These are phyloP conservation scores for Gracilaria vermiculophylla DNA, from an alignment of 23 red algal genomes.

Conservation along the genomic window DNA sequence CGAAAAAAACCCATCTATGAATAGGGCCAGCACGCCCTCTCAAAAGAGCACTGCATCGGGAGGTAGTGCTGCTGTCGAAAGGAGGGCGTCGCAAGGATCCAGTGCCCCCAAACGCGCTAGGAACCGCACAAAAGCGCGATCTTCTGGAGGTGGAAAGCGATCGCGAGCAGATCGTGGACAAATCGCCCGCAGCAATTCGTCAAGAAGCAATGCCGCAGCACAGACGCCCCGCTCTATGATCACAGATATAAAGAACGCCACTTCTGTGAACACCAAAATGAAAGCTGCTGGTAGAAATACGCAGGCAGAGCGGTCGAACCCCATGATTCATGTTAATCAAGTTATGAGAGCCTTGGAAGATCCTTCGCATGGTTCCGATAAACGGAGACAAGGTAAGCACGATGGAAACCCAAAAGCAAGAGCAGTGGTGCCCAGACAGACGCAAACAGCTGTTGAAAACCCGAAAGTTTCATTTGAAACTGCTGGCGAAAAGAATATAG, in stretches of 20 bases:
- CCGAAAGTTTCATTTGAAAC: conserved; percentile 28
- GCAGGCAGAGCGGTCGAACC: background rate
- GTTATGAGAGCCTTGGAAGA: background rate
- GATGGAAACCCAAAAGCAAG: background rate
- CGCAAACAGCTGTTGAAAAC: background rate
- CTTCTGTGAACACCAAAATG: background rate
- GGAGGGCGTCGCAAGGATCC: conserved; percentile 6
- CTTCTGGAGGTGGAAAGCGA: conserved; percentile 6
- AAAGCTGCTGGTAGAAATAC: background rate
- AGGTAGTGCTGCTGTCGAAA: conserved; percentile 50
- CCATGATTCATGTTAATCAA: background rate
- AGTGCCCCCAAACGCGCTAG: conserved; percentile 8
- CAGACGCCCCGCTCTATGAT: conserved; percentile 6
- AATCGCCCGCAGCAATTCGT: background rate
- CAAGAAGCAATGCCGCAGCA: background rate
- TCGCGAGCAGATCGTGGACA: conserved; percentile 23
- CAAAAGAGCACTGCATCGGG: conserved; percentile 60
- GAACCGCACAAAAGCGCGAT: conserved; percentile 22
- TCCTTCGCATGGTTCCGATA: background rate
- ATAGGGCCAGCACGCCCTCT: conserved; percentile 37
- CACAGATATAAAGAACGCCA: conserved; percentile 7
- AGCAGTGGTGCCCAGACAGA: background rate
- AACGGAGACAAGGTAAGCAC: background rate
- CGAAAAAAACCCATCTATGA: conserved; percentile 13
- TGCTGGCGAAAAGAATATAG: background rate